Base-by-base conservation (phyloP, 1,284 basidiomycete genomes). In the Pisolithus thermaeus region DNA sequence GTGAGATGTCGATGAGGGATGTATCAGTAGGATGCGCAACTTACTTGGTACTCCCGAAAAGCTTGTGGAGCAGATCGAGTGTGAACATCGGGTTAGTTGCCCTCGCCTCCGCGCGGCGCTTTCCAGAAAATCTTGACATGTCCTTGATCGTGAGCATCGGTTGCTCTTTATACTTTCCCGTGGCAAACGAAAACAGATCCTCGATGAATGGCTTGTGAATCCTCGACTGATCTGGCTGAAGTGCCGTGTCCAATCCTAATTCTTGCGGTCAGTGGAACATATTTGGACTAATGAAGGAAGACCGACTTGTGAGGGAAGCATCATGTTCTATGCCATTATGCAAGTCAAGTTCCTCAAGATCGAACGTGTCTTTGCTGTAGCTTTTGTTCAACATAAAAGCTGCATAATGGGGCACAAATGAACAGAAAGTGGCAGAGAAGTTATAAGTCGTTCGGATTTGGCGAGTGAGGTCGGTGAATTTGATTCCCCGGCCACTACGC, bases 321-420 rank as follows among this genome's bases (percentile, higher is more conserved):
- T 90, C 86, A 58, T 90, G 87, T 59, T 90, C 87, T 53, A 90
- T 89, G 22, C 81, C 81, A 58, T 87, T 88, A 60, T 89, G 87
- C 27, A 84, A 64, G 61, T 74, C 74, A n/a, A 90, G 66, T 49
- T 89, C 85, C 7, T 69, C 66, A 16, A 90, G 71, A 60, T 88
- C 77, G 57, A 87, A 79, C 1, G 69, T 78, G 54, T 81, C 85
- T 41, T 70, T 78, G 45, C 58, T 66, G 58, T 83, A 86, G 52
- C 70, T 73, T 57, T 75, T 79, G 22, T 73, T 71, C 53, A 89
- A 61, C 66, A 83, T 71, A 11, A 72, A 62, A 4, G 87, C 83
- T 4, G 76, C 72, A 59, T 72, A 78, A 50, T 77, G 76, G 16
- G 80, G 76, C 0, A 81, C 79, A 59, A 77, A 86, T 58, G 72